Evolutionary conservation across 257 asterid species (phyloP).

Genomic region (Linderniella brevidens): DNA sequence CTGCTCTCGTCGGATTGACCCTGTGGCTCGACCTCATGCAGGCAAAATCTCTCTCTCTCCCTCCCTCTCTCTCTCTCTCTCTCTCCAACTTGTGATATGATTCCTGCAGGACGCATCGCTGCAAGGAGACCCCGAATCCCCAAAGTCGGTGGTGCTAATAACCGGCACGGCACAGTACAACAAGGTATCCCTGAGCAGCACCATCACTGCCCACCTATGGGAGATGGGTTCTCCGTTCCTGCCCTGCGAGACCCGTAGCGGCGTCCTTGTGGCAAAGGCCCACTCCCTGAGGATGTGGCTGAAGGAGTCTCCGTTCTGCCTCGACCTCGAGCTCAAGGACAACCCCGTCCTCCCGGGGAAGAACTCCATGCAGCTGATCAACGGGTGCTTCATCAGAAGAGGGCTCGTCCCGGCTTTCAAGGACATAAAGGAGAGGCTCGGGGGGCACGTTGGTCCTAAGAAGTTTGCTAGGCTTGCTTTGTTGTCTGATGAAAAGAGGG

Average conservation of each 20-base stretch:
- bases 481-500: slow-evolving; percentile 64
- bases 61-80: slow-evolving; percentile 5
- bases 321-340: slow-evolving; percentile 80
- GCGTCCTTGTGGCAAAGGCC: slow-evolving; percentile 70
- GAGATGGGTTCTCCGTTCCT: slow-evolving; percentile 96
- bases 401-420: slow-evolving; percentile 85
- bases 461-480: slow-evolving; percentile 81
- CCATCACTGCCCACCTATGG: slow-evolving; percentile 82
- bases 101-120: slow-evolving; percentile 79
- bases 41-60: slow-evolving; percentile 23
- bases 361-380: slow-evolving; percentile 78
- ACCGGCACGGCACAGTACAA: slow-evolving; percentile 80
- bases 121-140: slow-evolving; percentile 89
- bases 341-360: slow-evolving; percentile 38
- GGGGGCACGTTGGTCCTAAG: slow-evolving; percentile 69
- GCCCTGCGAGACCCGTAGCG: slow-evolving; percentile 68
- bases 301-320: slow-evolving; percentile 87
- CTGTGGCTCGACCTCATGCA: slow-evolving; percentile 99
- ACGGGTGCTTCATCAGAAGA: slow-evolving; percentile 75
- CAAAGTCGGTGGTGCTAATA: slow-evolving; percentile 77
- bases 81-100: neutral
- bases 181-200: slow-evolving; percentile 57
- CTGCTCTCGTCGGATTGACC: slow-evolving; percentile 88
- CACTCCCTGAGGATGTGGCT: slow-evolving; percentile 83
- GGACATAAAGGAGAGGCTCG: slow-evolving; percentile 72